phyloP scores from a whole-genome alignment of 2,329 filamentous ascomycete genomes.

The Aureobasidium melanogenum region DNA sequence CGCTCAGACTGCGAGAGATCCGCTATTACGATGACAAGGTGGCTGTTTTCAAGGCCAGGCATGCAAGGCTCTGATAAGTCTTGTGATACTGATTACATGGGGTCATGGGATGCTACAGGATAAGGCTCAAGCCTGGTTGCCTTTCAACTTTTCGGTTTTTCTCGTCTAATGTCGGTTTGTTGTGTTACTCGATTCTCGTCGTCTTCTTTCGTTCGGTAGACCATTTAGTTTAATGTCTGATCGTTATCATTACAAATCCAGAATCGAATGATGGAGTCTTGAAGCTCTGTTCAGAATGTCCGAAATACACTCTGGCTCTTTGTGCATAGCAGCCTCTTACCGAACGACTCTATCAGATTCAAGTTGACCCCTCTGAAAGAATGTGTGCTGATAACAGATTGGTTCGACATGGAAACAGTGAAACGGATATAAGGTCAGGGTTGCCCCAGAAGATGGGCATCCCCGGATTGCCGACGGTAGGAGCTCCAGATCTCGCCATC shows the following conservation, averaged over 20 bases:
- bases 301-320: too few relatives aligned
- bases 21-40: constrained; percentile 79
- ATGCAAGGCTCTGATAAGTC: constrained; percentile 37
- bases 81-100: not conserved
- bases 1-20: constrained; percentile 63
- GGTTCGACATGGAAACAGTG: not conserved
- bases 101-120: not conserved
- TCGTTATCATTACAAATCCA: not conserved
- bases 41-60: constrained; percentile 68
- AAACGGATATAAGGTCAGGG: not conserved
- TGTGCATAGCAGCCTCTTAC: too few relatives aligned
- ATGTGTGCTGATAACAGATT: not conserved
- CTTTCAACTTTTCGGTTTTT: not conserved
- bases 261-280: too few relatives aligned
- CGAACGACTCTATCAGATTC: too few relatives aligned
- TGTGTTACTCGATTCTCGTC: not conserved
- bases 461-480: not conserved
- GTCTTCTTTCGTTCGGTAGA: too few relatives aligned
- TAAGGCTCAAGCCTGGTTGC: not conserved
- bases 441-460: not conserved
- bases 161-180: not conserved
- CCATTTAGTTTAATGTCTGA: not conserved
- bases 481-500: not conserved
- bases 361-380: too few relatives aligned
- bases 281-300: too few relatives aligned